Conservation (phyloP, 345 rosid species). For the Eutrema heterophyllum region DNA sequence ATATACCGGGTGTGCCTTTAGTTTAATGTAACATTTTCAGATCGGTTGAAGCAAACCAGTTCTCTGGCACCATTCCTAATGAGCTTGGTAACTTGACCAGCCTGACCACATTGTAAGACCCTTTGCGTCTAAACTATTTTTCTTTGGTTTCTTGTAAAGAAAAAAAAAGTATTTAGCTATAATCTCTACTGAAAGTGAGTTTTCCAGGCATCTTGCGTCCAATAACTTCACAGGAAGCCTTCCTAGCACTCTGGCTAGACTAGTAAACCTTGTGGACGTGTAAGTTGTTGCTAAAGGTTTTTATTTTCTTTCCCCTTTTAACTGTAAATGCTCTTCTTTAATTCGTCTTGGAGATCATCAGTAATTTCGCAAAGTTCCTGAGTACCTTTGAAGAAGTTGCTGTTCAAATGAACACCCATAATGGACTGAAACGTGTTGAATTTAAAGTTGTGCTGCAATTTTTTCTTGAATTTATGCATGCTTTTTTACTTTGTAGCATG, state of each 20-base stretch:
- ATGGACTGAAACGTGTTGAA: background rate
- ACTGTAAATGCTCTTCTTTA: too few species aligned
- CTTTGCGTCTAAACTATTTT: background rate
- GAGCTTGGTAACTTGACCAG: slow-evolving; percentile 48
- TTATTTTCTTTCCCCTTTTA: too few species aligned
- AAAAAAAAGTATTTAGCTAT: background rate
- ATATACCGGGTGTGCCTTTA: too few species aligned
- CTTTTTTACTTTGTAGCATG: background rate
- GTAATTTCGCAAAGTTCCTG: too few species aligned
- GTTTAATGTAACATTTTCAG: slow-evolving; percentile 19
- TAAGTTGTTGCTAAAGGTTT: background rate
- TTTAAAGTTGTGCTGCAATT: background rate
- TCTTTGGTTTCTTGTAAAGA: background rate
- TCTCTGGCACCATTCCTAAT: slow-evolving; percentile 43
- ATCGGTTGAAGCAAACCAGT: slow-evolving; percentile 46
- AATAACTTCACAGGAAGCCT: slow-evolving; percentile 38
- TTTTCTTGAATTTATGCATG: background rate
- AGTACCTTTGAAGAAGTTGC: too few species aligned
- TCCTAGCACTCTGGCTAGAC: slow-evolving; percentile 30
- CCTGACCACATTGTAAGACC: slow-evolving; percentile 37
- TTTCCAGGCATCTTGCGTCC: slow-evolving; percentile 38
- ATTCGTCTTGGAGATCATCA: too few species aligned
- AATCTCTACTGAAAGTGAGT: background rate
- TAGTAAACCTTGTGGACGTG: slow-evolving; percentile 26
- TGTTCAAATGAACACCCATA: too few species aligned